These are phyloP conservation scores for Clonostachys chloroleuca DNA, from an alignment of 2,329 filamentous ascomycete species.

Conservation along the genomic window DNA sequence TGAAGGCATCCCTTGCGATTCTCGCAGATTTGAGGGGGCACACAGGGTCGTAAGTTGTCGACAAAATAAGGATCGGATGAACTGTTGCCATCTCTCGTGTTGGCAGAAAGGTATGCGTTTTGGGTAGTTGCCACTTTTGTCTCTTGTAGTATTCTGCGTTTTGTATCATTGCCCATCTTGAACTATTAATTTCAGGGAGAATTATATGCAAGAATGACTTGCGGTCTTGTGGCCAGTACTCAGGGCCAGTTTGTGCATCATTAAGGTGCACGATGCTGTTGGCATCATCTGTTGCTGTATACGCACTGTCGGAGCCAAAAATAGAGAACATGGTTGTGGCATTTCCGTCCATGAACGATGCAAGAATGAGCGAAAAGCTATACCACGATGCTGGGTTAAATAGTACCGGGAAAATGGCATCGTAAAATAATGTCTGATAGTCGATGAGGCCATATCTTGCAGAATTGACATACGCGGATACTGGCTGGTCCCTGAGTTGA, in stretches of 20 bases:
- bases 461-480: constrained; percentile 35
- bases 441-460: constrained; percentile 30
- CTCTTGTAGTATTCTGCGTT: constrained; percentile 21
- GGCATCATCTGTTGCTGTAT: constrained; percentile 4
- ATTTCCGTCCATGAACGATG: constrained; percentile 28
- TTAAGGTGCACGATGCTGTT: constrained; percentile 15
- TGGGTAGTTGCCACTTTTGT: constrained; percentile 19
- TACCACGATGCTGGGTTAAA: constrained; percentile 31
- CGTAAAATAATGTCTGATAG: constrained; percentile 23
- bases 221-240: constrained; percentile 23
- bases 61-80: constrained; percentile 21
- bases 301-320: constrained; percentile 11
- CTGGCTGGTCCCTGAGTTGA: constrained; percentile 27
- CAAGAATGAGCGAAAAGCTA: constrained; percentile 23
- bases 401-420: constrained; percentile 30
- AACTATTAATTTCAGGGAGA: constrained; percentile 21
- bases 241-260: constrained; percentile 13
- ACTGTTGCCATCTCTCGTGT: constrained; percentile 21
- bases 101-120: constrained; percentile 18
- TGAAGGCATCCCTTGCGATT: constrained; percentile 24
- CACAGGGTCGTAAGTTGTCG: constrained; percentile 37
- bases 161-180: constrained; percentile 17
- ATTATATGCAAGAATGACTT: constrained; percentile 1
- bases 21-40: constrained; percentile 37
- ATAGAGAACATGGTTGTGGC: constrained; percentile 27